These are phyloP conservation scores for Cucumis melo DNA, from an alignment of 306 rosid genomes.

Conservation along the genomic window DNA sequence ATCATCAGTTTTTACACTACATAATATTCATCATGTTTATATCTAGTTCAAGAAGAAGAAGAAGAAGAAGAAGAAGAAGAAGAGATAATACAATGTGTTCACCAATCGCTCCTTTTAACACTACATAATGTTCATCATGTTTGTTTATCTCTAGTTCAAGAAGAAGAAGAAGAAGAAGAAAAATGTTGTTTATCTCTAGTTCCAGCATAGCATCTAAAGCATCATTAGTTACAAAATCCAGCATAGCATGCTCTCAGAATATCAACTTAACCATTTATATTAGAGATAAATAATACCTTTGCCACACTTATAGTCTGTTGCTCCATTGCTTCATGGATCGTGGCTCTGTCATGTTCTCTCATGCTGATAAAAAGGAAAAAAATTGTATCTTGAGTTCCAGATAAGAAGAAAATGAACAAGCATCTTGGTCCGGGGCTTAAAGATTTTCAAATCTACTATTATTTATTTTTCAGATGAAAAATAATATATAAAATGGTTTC, in stretches of 20 bases:
- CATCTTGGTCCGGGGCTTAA: neutral
- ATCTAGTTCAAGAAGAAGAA: too few species aligned
- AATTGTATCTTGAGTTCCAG: neutral
- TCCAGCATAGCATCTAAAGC: neutral
- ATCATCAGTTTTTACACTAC: neutral
- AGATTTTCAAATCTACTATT: neutral
- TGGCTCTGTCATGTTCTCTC: conserved; percentile 97
- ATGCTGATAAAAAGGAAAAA: conserved; percentile 31
- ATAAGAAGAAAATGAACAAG: neutral
- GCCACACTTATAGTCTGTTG: conserved; percentile 99
- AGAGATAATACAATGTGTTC: neutral
- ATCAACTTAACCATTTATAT: neutral
- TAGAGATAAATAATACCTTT: conserved; percentile 41
- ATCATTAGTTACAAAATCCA: neutral
- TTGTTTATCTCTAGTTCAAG: neutral
- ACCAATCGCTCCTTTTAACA: neutral
- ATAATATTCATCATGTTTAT: neutral
- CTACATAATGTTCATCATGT: neutral
- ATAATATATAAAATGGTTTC: neutral
- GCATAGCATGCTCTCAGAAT: neutral
- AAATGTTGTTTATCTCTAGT: neutral
- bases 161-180: too few species aligned
- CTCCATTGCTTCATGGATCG: conserved; percentile 99
- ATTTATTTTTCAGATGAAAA: neutral
- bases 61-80: too few species aligned